phyloP scores from a whole-genome alignment of 1,139 yeast genomes.

The Saccharomycopsis hybrid region DNA sequence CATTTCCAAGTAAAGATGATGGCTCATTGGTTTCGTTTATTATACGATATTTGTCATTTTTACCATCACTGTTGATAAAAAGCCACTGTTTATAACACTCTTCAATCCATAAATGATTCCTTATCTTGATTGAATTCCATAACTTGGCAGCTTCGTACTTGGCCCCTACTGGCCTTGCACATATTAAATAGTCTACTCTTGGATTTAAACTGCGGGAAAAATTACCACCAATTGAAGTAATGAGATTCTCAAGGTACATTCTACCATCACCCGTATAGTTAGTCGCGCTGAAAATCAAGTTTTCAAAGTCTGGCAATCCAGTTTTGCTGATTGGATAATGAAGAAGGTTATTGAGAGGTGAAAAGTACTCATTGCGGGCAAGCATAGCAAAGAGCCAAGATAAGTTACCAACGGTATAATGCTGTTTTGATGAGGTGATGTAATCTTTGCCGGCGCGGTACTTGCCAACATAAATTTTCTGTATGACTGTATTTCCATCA shows the following conservation, averaged over 20 bases:
- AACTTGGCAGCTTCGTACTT: constrained; percentile 74
- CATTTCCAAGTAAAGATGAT: constrained; percentile 2
- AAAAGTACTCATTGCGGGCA: constrained; percentile 46
- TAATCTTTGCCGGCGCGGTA: constrained; percentile 54
- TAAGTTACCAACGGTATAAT: constrained; percentile 45
- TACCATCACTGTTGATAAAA: constrained; percentile 3
- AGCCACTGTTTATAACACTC: constrained; percentile 64
- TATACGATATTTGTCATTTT: background rate
- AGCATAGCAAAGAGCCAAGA: constrained; percentile 71
- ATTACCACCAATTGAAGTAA: constrained; percentile 65
- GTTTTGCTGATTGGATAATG: constrained; percentile 64
- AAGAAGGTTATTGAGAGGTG: constrained; percentile 52
- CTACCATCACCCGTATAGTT: constrained; percentile 86
- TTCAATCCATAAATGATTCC: constrained; percentile 89
- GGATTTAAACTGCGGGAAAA: constrained; percentile 66
- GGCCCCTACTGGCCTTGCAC: constrained; percentile 62
- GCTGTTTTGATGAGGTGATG: constrained; percentile 30
- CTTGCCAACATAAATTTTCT: constrained; percentile 56
- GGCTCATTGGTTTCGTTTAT: background rate
- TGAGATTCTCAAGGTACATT: constrained; percentile 57
- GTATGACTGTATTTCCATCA: too few species aligned
- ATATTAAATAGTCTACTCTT: constrained; percentile 65
- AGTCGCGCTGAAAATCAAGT: constrained; percentile 57
- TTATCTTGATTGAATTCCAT: constrained; percentile 48
- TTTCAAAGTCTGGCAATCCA: constrained; percentile 47